Conservation (phyloP, 2,329 filamentous ascomycete species). For the Fulvia fulva region DNA sequence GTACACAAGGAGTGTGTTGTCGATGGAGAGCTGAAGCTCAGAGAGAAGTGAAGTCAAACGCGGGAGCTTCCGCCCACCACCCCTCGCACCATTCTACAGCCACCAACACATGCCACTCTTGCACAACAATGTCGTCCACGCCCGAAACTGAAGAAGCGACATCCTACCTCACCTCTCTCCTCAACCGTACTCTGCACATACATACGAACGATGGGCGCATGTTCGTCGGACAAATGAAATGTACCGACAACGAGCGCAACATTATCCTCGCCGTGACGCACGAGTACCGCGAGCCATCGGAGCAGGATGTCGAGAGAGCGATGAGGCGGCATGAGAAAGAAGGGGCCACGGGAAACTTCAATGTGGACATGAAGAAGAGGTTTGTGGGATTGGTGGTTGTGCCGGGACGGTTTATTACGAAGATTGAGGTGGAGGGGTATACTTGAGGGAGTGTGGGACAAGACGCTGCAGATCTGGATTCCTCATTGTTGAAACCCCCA, state of each 20-base stretch:
- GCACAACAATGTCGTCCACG: neutral
- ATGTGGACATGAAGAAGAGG: conserved; percentile 73
- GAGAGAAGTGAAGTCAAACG: conserved; percentile 41
- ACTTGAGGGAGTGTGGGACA: conserved; percentile 15
- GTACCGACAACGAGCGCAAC: conserved; percentile 82
- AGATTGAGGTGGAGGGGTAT: conserved; percentile 78
- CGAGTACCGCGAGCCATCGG: conserved; percentile 75
- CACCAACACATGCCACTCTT: neutral
- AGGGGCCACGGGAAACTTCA: conserved; percentile 40
- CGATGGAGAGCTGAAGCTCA: too few relatives aligned
- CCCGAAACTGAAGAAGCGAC: conserved; percentile 18
- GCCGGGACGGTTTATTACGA: conserved; percentile 77
- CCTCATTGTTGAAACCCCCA: neutral
- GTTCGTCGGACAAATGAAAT: conserved; percentile 89
- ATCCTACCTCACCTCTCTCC: conserved; percentile 30
- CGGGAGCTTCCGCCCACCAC: neutral
- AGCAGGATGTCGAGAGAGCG: conserved; percentile 41
- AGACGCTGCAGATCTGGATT: too few relatives aligned
- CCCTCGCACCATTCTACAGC: neutral
- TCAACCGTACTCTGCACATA: conserved; percentile 67
- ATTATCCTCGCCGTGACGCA: conserved; percentile 80
- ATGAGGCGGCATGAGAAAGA: conserved; percentile 31
- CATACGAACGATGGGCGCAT: conserved; percentile 78
- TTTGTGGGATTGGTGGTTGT: conserved; percentile 88
- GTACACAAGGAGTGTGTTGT: too few relatives aligned